Evolutionary conservation across 2,329 filamentous ascomycete genomes (phyloP).

Genomic region (Aspergillus novoparasiticus): DNA sequence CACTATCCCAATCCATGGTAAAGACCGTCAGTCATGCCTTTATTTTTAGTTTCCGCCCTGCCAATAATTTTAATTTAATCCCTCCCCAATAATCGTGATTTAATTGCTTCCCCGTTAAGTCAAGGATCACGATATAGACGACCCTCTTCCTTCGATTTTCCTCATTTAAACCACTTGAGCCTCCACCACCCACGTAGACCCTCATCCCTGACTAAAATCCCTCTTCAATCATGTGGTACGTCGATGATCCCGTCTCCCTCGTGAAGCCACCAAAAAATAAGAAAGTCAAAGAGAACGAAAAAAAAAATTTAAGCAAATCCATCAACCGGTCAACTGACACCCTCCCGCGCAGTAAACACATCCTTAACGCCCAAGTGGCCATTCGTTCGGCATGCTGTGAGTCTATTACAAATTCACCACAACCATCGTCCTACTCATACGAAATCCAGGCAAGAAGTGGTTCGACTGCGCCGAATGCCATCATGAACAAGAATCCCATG

Average conservation of each 20-base stretch:
- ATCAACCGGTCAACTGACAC: slow-evolving; percentile 10
- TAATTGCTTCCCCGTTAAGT: neutral
- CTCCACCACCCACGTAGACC: neutral
- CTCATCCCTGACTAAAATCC: neutral
- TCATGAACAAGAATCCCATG: slow-evolving; percentile 74
- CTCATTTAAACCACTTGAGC: neutral
- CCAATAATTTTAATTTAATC: slow-evolving; percentile 4
- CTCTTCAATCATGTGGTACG: slow-evolving; percentile 32
- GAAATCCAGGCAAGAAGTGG: slow-evolving; percentile 78
- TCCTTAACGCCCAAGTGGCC: slow-evolving; percentile 95
- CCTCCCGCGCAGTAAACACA: slow-evolving; percentile 75
- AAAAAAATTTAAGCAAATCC: neutral
- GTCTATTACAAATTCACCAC: slow-evolving; percentile 32
- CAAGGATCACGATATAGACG: neutral
- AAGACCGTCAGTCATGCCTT: neutral
- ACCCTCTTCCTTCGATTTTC: slow-evolving; percentile 13
- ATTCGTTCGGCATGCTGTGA: slow-evolving; percentile 95
- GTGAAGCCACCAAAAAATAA: neutral
- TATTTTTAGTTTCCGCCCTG: slow-evolving; percentile 23
- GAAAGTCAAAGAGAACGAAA: neutral
- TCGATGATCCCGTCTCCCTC: neutral
- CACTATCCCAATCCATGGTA: neutral
- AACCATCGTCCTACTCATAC: neutral
- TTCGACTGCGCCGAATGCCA: slow-evolving; percentile 98
- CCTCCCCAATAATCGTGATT: slow-evolving; percentile 5